Conservation (phyloP, 768 basidiomycete genomes). For the Plicaturopsis crispa region DNA sequence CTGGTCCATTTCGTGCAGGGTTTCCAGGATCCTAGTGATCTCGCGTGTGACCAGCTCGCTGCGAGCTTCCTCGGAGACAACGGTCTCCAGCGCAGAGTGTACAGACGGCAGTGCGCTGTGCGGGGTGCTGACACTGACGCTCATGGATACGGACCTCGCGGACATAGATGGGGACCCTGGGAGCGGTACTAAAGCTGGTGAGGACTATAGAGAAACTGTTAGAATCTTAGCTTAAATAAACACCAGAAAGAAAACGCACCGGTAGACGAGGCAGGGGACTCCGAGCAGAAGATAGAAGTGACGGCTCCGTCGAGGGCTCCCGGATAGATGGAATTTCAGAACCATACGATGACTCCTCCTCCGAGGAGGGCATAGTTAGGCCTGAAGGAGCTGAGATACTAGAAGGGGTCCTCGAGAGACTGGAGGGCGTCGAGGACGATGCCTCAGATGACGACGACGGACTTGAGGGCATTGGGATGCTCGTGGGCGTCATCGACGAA, state of each 20-base stretch:
- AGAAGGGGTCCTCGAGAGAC: slow-evolving; percentile 30
- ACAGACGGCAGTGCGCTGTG: slow-evolving; percentile 41
- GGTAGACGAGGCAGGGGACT: slow-evolving; percentile 18
- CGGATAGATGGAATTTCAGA: slow-evolving; percentile 9
- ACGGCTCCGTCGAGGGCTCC: slow-evolving; percentile 48
- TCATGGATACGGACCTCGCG: slow-evolving; percentile 32
- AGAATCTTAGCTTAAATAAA: slow-evolving; percentile 19
- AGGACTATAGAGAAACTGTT: slow-evolving; percentile 21
- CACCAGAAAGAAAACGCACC: slow-evolving; percentile 23
- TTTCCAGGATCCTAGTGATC: slow-evolving; percentile 36
- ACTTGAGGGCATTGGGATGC: not conserved
- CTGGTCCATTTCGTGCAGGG: slow-evolving; percentile 58
- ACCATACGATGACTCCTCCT: slow-evolving; percentile 11
- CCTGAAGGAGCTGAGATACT: slow-evolving; percentile 28
- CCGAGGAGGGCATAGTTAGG: slow-evolving; percentile 24
- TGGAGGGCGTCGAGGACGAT: slow-evolving; percentile 16
- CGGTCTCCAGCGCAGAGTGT: slow-evolving; percentile 35
- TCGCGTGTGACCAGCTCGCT: slow-evolving; percentile 41
- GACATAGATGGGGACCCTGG: slow-evolving; percentile 19
- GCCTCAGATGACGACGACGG: slow-evolving; percentile 23
- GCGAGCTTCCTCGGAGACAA: slow-evolving; percentile 28
- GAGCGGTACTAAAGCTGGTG: slow-evolving; percentile 24
- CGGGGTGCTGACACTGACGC: slow-evolving; percentile 45
- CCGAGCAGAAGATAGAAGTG: slow-evolving; percentile 42
- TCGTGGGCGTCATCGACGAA: not conserved